These are phyloP conservation scores for Golubevia sp. DNA, from an alignment of 1,284 basidiomycete genomes.

Conservation along the genomic window DNA sequence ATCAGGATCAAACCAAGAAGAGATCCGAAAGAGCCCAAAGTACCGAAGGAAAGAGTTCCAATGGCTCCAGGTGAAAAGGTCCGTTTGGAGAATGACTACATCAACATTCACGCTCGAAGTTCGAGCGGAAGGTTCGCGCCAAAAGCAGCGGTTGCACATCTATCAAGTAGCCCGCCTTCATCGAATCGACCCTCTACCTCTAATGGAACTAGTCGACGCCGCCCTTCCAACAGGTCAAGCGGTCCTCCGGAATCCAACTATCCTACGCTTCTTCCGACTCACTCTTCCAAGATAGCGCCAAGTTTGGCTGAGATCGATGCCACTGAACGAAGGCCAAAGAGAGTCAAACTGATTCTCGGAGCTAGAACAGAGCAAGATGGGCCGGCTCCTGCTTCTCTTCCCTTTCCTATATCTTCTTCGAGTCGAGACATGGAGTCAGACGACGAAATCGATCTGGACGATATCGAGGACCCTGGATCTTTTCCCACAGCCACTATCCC, in stretches of 20 bases:
- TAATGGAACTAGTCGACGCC: background rate
- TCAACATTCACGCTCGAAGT: slow-evolving; percentile 17
- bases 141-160: slow-evolving; percentile 5
- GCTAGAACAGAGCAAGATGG: background rate
- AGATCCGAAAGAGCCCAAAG: too few species aligned
- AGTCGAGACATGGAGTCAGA: background rate
- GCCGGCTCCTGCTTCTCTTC: too few species aligned
- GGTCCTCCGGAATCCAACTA: background rate
- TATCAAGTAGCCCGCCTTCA: background rate
- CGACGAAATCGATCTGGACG: slow-evolving; percentile 4
- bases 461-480: background rate
- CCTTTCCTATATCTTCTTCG: too few species aligned
- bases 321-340: slow-evolving; percentile 1
- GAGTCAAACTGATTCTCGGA: slow-evolving; percentile 5
- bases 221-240: background rate
- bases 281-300: background rate
- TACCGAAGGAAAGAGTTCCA: too few species aligned
- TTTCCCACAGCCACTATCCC: slow-evolving; percentile 2
- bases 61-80: too few species aligned
- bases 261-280: background rate
- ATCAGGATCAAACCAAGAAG: too few species aligned
- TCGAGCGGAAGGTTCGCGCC: slow-evolving; percentile 17
- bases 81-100: too few species aligned
- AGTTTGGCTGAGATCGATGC: slow-evolving; percentile 7
- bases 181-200: background rate